Evolutionary conservation across 2,329 filamentous ascomycete species (phyloP).

Genomic region (Pseudocercospora vitis): DNA sequence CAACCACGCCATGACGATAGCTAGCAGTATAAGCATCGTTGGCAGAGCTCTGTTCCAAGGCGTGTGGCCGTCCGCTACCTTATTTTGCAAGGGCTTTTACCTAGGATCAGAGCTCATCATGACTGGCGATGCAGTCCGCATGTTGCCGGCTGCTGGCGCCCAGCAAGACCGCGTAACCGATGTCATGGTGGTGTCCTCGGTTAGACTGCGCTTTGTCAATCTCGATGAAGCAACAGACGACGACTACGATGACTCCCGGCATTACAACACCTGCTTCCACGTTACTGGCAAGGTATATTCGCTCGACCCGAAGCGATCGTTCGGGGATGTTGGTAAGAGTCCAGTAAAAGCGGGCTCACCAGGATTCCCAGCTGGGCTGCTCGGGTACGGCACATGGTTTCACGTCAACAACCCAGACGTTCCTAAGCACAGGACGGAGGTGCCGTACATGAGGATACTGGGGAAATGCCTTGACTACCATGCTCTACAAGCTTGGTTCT

Average conservation of each 20-base stretch:
- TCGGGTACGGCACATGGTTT: slow-evolving; percentile 55
- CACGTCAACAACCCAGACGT: slow-evolving; percentile 45
- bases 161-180: slow-evolving; percentile 45
- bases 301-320: slow-evolving; percentile 35
- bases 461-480: slow-evolving; percentile 56
- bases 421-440: slow-evolving; percentile 40
- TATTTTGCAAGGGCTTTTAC: slow-evolving; percentile 57
- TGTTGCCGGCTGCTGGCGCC: slow-evolving; percentile 38
- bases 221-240: slow-evolving; percentile 50
- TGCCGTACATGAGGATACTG: slow-evolving; percentile 55
- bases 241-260: slow-evolving; percentile 43
- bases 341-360: slow-evolving; percentile 20
- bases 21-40: slow-evolving; percentile 55
- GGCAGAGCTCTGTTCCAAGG: slow-evolving; percentile 56
- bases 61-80: slow-evolving; percentile 53
- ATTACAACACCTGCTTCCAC: slow-evolving; percentile 49
- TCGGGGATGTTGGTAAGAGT: slow-evolving; percentile 35
- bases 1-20: slow-evolving; percentile 53
- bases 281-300: slow-evolving; percentile 54
- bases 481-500: slow-evolving; percentile 50
- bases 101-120: slow-evolving; percentile 58
- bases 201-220: slow-evolving; percentile 52
- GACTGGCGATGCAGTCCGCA: slow-evolving; percentile 55
- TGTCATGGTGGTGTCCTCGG: slow-evolving; percentile 55
- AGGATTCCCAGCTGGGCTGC: slow-evolving; percentile 27